Base-by-base conservation (phyloP, 495 filamentous ascomycete genomes). In the Penicillium odoratum region DNA sequence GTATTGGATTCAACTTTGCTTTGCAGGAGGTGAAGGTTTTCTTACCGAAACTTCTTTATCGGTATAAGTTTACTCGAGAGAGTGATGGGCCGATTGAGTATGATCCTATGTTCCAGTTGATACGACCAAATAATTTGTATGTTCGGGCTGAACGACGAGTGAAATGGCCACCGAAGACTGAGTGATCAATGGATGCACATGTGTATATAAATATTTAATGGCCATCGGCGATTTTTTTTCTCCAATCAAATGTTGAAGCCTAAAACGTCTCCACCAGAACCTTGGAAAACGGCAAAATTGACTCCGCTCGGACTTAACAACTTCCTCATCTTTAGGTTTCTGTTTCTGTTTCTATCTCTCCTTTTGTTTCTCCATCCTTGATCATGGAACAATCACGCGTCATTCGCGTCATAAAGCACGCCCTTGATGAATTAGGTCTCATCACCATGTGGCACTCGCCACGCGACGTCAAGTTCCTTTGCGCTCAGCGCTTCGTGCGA, bases 401-500 rank as follows among this genome's bases (percentile, higher is more conserved):
- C 11, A 36, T 9, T 15, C 48, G 51, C 56, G n/a, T 53, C 18
- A 16, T 67, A 28, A 36, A 50, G 16, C 38, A 66, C n/a, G 45
- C 62, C 15, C 64, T 78, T 1, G 38, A 67, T 5, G 76, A 79
- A 52, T 48, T 79, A 30, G 76, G 76, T 34, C 67, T 79, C 4
- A 26, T 69, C 34, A 68, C 76, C 13, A 66, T 79, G 55, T 79
- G 71, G 69, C 63, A 64, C 7, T 74, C 75, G 4, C 64, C 75
- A 5, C 68, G 61, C n/a, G 88, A 95, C 68, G 84, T 87, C 44
- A 87, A 91, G 66, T 77, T 93, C 0, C 83, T 95, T 55, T 86
- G 87, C 67, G 68, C 88, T 31, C 83, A 88, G 63, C 87, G 91
- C 4, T 88, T 90, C 60, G 81, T 91, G 36, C 88, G 92, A 1